Evolutionary conservation across 1,284 basidiomycete species (phyloP).

Genomic region (Sporisorium sorghi): DNA sequence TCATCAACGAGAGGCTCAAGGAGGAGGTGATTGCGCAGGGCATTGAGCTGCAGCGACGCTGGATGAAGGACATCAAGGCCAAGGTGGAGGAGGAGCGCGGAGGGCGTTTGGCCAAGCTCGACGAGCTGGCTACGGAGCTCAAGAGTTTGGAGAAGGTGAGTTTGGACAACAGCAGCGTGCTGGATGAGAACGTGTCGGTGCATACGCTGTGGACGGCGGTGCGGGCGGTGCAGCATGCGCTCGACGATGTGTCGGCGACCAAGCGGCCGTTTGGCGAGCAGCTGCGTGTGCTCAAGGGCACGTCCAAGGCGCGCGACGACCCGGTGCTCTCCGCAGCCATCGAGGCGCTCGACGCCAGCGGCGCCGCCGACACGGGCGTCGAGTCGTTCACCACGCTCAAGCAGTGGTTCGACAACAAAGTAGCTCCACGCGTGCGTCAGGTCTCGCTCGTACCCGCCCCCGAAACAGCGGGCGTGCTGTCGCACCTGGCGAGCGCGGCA

Average conservation of each 20-base stretch:
- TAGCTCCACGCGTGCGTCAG: conserved; percentile 84
- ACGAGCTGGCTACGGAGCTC: conserved; percentile 88
- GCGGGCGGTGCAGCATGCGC: conserved; percentile 57
- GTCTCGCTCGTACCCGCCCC: conserved; percentile 85
- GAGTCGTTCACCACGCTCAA: conserved; percentile 89
- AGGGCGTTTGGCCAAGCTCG: conserved; percentile 91
- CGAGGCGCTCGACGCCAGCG: conserved; percentile 74
- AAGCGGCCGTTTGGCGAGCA: conserved; percentile 88
- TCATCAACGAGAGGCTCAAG: conserved; percentile 86
- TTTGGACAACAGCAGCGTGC: conserved; percentile 86
- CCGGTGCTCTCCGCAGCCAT: conserved; percentile 69
- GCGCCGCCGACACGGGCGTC: conserved; percentile 82
- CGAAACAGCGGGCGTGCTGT: conserved; percentile 83
- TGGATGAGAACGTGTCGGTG: conserved; percentile 88
- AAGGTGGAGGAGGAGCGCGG: conserved; percentile 96
- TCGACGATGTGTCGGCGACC: conserved; percentile 75
- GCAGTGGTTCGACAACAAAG: conserved; percentile 86
- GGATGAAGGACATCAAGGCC: conserved; percentile 95
- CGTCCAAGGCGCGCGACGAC: conserved; percentile 74
- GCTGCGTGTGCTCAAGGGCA: conserved; percentile 79
- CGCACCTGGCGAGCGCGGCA: conserved; percentile 83
- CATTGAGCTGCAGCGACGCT: conserved; percentile 94
- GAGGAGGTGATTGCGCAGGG: conserved; percentile 96
- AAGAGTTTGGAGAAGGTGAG: conserved; percentile 91
- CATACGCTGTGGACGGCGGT: conserved; percentile 76